Percentiles rank a stretch among this genome's conserved stretches.
Evolutionary conservation across 2,329 filamentous ascomycete genomes (phyloP).

Genomic region (Dactylellina leptospora): DNA sequence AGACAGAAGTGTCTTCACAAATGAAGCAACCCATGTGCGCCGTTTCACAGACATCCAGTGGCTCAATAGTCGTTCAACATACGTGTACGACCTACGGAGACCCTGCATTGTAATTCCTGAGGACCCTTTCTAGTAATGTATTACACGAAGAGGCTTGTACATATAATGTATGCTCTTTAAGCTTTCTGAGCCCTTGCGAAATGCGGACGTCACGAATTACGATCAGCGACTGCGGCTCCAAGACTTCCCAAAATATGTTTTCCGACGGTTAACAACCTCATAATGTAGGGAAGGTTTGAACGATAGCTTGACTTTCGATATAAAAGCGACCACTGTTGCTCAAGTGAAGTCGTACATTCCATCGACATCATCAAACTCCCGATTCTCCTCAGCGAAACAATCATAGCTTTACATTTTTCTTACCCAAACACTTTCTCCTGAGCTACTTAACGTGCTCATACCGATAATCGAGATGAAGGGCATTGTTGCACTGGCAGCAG

Average conservation of each 20-base stretch:
- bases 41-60: no score
- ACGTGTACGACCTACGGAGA: no score
- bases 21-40: no score
- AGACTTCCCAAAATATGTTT: not conserved
- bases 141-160: no score
- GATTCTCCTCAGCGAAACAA: not conserved
- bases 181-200: not conserved
- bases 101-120: not conserved
- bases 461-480: conserved; percentile 19
- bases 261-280: not conserved
- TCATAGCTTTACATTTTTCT: not conserved
- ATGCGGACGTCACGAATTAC: conserved; percentile 38
- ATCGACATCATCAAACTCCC: not conserved
- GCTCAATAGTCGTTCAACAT: no score
- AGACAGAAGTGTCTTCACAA: not conserved
- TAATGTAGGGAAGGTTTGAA: not conserved
- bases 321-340: not conserved
- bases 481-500: conserved; percentile 13
- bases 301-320: not conserved
- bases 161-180: not conserved
- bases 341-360: not conserved
- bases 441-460: no score
- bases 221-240: conserved; percentile 28
- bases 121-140: not conserved
- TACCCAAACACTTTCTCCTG: not conserved